phyloP scores from a whole-genome alignment of 768 basidiomycete species.

The Tubosaeta sp. region DNA sequence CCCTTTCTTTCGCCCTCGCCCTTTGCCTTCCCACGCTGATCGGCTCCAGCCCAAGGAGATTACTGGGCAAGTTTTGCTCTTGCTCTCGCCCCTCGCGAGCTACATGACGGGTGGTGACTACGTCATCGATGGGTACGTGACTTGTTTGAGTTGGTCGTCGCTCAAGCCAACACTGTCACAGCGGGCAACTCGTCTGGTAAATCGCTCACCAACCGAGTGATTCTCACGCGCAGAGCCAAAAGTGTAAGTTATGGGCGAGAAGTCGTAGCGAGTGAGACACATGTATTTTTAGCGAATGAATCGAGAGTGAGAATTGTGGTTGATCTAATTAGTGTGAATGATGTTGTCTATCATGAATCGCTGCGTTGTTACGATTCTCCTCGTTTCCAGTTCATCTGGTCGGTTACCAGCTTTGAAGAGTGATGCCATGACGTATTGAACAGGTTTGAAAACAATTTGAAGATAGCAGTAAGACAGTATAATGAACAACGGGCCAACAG shows the following conservation, averaged over 20 bases:
- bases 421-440: not conserved
- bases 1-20: not conserved
- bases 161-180: not conserved
- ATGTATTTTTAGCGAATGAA: constrained; percentile 12
- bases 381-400: no score
- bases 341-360: no score
- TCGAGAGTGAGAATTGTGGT: not conserved
- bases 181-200: constrained; percentile 31
- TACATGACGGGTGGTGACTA: constrained; percentile 61
- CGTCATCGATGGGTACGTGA: constrained; percentile 50
- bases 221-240: no score
- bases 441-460: not conserved
- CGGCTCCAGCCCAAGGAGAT: constrained; percentile 49
- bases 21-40: not conserved
- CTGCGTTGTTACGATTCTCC: no score
- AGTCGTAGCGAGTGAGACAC: not conserved
- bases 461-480: not conserved
- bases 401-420: not conserved
- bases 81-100: constrained; percentile 47
- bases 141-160: not conserved
- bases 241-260: not conserved
- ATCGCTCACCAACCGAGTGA: not conserved
- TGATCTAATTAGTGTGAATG: not conserved
- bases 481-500: not conserved
- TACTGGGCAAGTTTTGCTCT: constrained; percentile 48